These are phyloP conservation scores for Chloromonas sp. DNA, from an alignment of 163 green algal species.

Conservation along the genomic window DNA sequence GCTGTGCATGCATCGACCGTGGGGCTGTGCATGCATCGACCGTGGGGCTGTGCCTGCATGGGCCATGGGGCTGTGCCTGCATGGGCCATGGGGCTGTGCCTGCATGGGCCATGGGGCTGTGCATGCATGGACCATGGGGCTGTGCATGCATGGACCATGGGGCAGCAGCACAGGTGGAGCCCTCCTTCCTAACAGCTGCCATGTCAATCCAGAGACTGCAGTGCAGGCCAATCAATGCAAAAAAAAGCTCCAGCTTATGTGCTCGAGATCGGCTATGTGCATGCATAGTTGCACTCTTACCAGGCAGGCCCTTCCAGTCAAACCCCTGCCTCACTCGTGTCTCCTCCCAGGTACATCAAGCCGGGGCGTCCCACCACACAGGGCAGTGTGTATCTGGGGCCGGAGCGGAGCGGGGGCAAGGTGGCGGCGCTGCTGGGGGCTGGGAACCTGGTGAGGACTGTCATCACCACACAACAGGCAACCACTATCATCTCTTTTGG, in stretches of 20 bases:
- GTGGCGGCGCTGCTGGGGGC: conserved; percentile 8
- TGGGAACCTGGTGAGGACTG: conserved; percentile 9
- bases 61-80: too few relatives aligned
- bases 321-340: background rate
- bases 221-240: background rate
- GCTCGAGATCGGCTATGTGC: background rate
- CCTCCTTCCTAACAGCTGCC: background rate
- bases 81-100: too few relatives aligned
- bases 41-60: too few relatives aligned
- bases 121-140: too few relatives aligned
- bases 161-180: background rate
- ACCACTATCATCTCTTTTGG: too few relatives aligned
- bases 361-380: background rate
- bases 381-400: background rate
- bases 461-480: background rate
- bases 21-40: too few relatives aligned
- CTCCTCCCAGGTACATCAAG: background rate
- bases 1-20: too few relatives aligned
- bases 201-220: background rate
- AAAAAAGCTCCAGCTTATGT: background rate
- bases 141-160: background rate
- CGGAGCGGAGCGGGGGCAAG: background rate
- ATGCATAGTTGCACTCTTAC: too few relatives aligned
- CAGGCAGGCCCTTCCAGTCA: too few relatives aligned
- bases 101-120: too few relatives aligned